Evolutionary conservation across 139 green algal species (phyloP), one percentile per base, ranked within the genome.

Genomic region (Micractinium conductrix): DNA sequence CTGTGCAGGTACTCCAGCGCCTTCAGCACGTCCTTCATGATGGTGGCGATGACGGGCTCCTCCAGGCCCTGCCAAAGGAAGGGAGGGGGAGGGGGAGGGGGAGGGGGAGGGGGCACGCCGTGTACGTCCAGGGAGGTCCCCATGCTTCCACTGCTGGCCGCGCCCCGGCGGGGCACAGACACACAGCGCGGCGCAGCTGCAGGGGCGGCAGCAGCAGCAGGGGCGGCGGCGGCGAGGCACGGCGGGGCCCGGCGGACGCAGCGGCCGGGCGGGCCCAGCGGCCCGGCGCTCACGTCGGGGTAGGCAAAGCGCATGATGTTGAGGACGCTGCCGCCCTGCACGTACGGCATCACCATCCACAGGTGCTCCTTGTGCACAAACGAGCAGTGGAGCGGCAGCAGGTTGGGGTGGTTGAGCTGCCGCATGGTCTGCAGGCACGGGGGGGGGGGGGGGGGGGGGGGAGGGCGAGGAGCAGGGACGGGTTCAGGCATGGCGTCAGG

Each of bases 1-100:
- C 91, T 90, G 92, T 99, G 97, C 69, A 99, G 92, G 86, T 99
- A 99, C 33, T 99, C 97, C 72, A 99, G 90, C 4, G 90, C 97
- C 84, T 95, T 96, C 40, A 99, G 91, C 63, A 98, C 95, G 58
- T 98, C 95, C n/a, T 93, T 91, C 86, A 98, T 92, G 85, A 99
- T 97, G 37, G 95, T 98, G 22, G 96, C 95, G 76, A 99, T 98
- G 1, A 94, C 83, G 0, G 91, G 79, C 93, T 99, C 97, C 33
- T 98, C 93, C 74, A 99, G 86, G 33, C 97, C 97, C 89, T 98
- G 88, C 76, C 43, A 55, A 48, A 58, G 24, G 0, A 45, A 26
- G 40, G 35, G 5, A 22, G 38, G 40, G 2, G 4, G 35, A 8
- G 30, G 14, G 9, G 33, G 35, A 1, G 35, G 65, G 2, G n/a